Conservation (phyloP, 495 filamentous ascomycete species). For the Alectoria sarmentosa region DNA sequence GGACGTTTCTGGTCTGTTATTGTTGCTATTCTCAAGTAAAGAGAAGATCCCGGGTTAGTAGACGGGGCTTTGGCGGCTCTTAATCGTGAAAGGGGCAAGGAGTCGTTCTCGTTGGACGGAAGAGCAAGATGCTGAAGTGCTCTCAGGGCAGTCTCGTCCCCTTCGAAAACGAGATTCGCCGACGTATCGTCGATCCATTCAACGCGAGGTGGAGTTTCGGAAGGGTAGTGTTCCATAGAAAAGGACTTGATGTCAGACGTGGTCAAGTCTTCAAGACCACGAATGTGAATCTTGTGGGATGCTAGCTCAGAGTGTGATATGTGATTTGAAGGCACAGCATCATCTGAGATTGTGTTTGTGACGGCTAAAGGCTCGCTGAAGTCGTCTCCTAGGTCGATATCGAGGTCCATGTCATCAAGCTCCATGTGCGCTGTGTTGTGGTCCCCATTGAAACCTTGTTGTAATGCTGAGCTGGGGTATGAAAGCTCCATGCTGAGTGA, state of each 20-base stretch:
- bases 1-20: slow-evolving; percentile 69
- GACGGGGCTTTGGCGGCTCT: slow-evolving; percentile 57
- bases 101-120: slow-evolving; percentile 31
- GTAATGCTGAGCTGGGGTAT: background rate
- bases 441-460: background rate
- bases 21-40: slow-evolving; percentile 68
- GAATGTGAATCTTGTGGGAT: slow-evolving; percentile 68
- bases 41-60: slow-evolving; percentile 56
- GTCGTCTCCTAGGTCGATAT: slow-evolving; percentile 34
- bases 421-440: slow-evolving; percentile 20
- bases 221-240: slow-evolving; percentile 53
- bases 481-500: background rate
- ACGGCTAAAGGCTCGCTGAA: slow-evolving; percentile 1
- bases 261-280: slow-evolving; percentile 73
- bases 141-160: slow-evolving; percentile 56
- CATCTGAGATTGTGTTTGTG: background rate
- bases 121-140: slow-evolving; percentile 61
- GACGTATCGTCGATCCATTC: slow-evolving; percentile 97
- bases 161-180: slow-evolving; percentile 73
- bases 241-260: slow-evolving; percentile 71
- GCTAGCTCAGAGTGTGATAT: slow-evolving; percentile 25
- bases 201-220: slow-evolving; percentile 48
- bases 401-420: slow-evolving; percentile 36
- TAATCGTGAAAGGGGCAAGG: slow-evolving; percentile 41
- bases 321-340: background rate